Base-by-base conservation (phyloP, 2,329 filamentous ascomycete species). In the Xylaria sp. region DNA sequence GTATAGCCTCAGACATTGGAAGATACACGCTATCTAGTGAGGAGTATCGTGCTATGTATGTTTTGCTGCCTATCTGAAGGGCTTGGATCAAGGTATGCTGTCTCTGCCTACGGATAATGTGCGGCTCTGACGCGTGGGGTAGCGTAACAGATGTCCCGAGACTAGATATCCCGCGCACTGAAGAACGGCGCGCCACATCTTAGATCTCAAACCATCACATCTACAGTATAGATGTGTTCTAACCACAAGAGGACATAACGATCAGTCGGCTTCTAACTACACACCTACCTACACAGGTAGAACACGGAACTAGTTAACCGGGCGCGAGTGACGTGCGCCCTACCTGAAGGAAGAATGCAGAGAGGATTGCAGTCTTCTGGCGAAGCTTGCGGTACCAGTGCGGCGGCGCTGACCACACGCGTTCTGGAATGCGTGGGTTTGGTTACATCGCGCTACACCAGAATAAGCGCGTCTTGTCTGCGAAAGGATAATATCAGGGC, bases 201-300 rank as follows among this genome's bases (percentile, higher is more conserved):
- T 3, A 41, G 20, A 34, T 39, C 34, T 37, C 34, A 6, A n/a
- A 3, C 34, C 0, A 39, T 31, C n/a, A 28, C n/a, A 28, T 44
- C 51, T 34, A 34, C 15, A 55, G 18, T 37, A 9, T 12, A 28
- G 37, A 58, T 46, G 15, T 12, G 37, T 46, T 18, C 56, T 58
- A 58, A 58, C 56, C 18, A 20, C 56, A 58, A 58, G 15, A 5
- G 56, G 56, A 20, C 37, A 58, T 37, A 52, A 52, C 12, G 52
- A n/a, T 46, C 23, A 8, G 9, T n/a, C 13, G 39, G 39, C 23
- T 12, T 18, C 28, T 37, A 55, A 8, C 52, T 18, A 46, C 12
- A 44, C 18, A 25, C 15, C 37, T 58, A 12, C 12, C 37, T 18
- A 25, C 3, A 23, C 41, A 6, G 41, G 41, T 44, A 18, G 31